Conservation (phyloP, 129 eudicot species). For the Flaveria brownii region DNA sequence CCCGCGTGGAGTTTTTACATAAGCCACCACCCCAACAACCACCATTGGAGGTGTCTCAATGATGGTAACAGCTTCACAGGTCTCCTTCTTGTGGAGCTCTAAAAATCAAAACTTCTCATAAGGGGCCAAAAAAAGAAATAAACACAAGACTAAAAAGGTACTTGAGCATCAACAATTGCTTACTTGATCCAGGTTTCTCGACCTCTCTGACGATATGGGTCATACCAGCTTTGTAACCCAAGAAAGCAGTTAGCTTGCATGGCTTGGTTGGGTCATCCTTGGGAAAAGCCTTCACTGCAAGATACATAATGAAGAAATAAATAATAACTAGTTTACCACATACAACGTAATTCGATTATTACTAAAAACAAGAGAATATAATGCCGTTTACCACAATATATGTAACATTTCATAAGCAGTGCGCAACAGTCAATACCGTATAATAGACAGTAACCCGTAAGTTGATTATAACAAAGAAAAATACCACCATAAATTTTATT, state of each 20-base stretch:
- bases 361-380: background rate
- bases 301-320: background rate
- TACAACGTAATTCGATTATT: background rate
- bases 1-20: slow-evolving; percentile 31
- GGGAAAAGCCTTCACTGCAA: slow-evolving; percentile 55
- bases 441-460: background rate
- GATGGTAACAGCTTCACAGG: slow-evolving; percentile 71
- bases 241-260: slow-evolving; percentile 53
- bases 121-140: background rate
- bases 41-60: slow-evolving; percentile 34
- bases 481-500: background rate
- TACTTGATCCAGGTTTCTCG: slow-evolving; percentile 59
- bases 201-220: slow-evolving; percentile 57
- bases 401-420: background rate
- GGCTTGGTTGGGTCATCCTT: slow-evolving; percentile 55
- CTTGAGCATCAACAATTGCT: background rate
- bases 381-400: background rate
- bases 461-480: background rate
- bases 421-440: background rate
- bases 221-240: slow-evolving; percentile 64
- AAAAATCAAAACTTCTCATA: background rate
- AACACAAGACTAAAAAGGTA: background rate
- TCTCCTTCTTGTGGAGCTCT: slow-evolving; percentile 86
- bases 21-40: slow-evolving; percentile 29
- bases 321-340: background rate